Evolutionary conservation across 441 rosid species (phyloP).

Genomic region (Gossypium schwendimanii): DNA sequence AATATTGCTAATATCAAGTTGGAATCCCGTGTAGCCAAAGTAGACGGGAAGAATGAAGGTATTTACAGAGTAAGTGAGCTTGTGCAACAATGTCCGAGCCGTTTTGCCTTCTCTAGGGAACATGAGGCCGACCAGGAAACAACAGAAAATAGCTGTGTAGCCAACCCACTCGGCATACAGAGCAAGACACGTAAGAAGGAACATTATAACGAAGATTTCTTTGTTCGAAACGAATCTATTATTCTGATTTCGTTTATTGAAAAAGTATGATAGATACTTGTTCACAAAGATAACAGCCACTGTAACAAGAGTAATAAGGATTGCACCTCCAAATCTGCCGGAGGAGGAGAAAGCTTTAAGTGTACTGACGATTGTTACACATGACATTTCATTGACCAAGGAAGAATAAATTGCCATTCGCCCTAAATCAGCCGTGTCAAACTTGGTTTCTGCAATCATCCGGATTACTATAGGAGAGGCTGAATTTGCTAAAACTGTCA

Average conservation of each 20-base stretch:
- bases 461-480: conserved; percentile 71
- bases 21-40: conserved; percentile 73
- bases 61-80: conserved; percentile 55
- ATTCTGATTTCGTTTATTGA: conserved; percentile 41
- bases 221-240: conserved; percentile 55
- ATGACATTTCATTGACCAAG: conserved; percentile 50
- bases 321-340: conserved; percentile 21
- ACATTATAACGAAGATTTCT: conserved; percentile 41
- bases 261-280: conserved; percentile 50
- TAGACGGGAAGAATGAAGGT: conserved; percentile 83
- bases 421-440: conserved; percentile 59
- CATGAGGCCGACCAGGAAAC: conserved; percentile 56
- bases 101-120: conserved; percentile 84
- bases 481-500: conserved; percentile 47
- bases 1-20: conserved; percentile 30
- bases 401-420: conserved; percentile 53
- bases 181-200: conserved; percentile 32
- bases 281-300: conserved; percentile 29
- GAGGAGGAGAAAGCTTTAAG: conserved; percentile 18
- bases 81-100: conserved; percentile 50
- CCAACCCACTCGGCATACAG: conserved; percentile 33
- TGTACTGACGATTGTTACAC: conserved; percentile 23
- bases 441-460: conserved; percentile 57
- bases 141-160: conserved; percentile 36
- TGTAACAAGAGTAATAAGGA: conserved; percentile 30